Base-by-base conservation (phyloP, 371 early-diverging fungal species). In the Mortierella sp. region DNA sequence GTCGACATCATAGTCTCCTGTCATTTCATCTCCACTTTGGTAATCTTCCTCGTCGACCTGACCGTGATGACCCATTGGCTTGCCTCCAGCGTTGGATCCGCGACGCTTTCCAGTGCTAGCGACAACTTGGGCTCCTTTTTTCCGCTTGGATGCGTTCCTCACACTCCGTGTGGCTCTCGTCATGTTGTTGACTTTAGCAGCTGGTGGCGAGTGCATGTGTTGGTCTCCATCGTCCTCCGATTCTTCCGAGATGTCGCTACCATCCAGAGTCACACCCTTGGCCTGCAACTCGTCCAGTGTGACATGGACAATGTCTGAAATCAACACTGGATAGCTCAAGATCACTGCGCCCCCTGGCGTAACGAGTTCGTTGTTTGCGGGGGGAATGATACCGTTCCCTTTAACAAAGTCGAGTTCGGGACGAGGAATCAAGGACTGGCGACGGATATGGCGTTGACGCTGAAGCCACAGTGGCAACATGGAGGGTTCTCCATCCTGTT, bases 241-340 rank as follows among this genome's bases (percentile, higher is more conserved):
- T 7, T 60, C 65, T 17, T 64, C 60, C 8, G 64, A 57, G 22
- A 34, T 40, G 19, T 62, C 63, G 17, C 57, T 61, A 4, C 70
- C 70, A 13, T 65, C 61, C 14, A 57, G 43, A n/a, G 56, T 22
- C 7, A 34, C 66, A 41, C 58, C 49, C 21, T 70, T 63, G 24
- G 71, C 63, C 51, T 70, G 63, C 17, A 63, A 27, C 9, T 72
- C 66, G 39, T 77, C 71, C 3, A 78, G 31, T 3, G 54, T 58
- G 17, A 78, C 72, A 19, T 78, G 72, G 19, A 78, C 61, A 57
- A 71, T 57, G 21, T 71, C 72, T 0, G 79, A 74, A 24, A 74
- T 60, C 22, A 74, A 27, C 24, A 74, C 64, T n/a, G 76, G 68
- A 40, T 74, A 74, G 21, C 68, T 67, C 45, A 74, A 24, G 19